phyloP scores from a whole-genome alignment of 352 stramenopile genomes.

The Pythium aristosporum region DNA sequence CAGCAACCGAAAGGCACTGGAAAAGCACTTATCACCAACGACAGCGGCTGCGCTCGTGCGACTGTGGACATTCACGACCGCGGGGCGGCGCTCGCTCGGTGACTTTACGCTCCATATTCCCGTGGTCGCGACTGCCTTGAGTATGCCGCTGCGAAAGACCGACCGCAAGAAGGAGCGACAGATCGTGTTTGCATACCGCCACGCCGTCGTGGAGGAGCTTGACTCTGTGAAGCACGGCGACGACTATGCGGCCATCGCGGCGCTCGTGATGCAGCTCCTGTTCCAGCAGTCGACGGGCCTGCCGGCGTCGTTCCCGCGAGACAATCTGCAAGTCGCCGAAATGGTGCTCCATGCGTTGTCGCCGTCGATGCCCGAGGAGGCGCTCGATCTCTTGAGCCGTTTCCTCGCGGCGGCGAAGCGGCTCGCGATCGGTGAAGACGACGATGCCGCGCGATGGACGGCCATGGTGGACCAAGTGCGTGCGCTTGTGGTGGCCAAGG shows the following conservation, averaged over 20 bases:
- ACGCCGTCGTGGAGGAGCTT: constrained; percentile 44
- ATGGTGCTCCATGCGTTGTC: constrained; percentile 49
- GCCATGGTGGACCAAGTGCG: constrained; percentile 14
- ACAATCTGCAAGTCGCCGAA: constrained; percentile 32
- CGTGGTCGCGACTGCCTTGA: constrained; percentile 55
- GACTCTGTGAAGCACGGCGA: constrained; percentile 26
- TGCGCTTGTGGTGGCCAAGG: constrained; percentile 26
- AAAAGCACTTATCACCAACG: constrained; percentile 49
- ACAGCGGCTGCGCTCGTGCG: constrained; percentile 54
- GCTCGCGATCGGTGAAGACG: constrained; percentile 15
- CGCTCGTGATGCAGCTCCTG: constrained; percentile 52
- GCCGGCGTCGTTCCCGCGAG: constrained; percentile 42
- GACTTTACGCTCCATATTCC: constrained; percentile 67
- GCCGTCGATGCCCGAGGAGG: constrained; percentile 7
- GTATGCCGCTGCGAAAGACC: constrained; percentile 74
- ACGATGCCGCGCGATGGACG: constrained; percentile 12
- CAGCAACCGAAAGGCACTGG: constrained; percentile 62
- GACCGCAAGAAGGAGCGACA: constrained; percentile 85
- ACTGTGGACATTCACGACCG: constrained; percentile 68
- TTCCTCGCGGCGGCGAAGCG: constrained; percentile 12
- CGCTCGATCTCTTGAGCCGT: constrained; percentile 1
- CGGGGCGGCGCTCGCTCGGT: constrained; percentile 50
- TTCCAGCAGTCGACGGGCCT: constrained; percentile 69
- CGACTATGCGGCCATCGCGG: constrained; percentile 31
- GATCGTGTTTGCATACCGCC: constrained; percentile 61